These are phyloP conservation scores for Capsicum chinense DNA, from an alignment of 257 asterid genomes.

Conservation along the genomic window DNA sequence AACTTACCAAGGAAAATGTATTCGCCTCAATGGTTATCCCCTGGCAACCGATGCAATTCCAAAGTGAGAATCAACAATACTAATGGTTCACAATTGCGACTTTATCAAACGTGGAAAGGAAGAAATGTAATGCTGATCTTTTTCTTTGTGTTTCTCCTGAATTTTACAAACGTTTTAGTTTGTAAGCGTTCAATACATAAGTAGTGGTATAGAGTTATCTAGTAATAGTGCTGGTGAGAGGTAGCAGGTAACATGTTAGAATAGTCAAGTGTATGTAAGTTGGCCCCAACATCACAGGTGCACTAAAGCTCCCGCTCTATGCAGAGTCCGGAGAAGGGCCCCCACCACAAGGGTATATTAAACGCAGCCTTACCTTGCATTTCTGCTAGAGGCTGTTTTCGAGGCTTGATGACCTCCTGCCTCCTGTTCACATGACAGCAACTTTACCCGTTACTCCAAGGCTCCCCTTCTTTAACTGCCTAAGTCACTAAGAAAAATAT, in stretches of 20 bases:
- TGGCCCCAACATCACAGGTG: neutral
- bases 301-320: too few relatives aligned
- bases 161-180: neutral
- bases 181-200: neutral
- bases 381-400: too few relatives aligned
- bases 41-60: constrained; percentile 28
- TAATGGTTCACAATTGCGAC: constrained; percentile 40
- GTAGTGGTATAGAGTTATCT: neutral
- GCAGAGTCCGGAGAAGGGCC: too few relatives aligned
- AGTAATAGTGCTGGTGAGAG: neutral
- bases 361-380: too few relatives aligned
- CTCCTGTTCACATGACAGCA: too few relatives aligned
- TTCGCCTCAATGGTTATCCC: constrained; percentile 38
- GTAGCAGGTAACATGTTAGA: neutral
- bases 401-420: too few relatives aligned
- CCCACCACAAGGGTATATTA: too few relatives aligned
- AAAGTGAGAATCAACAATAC: constrained; percentile 29
- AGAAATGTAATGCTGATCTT: constrained; percentile 48
- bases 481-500: neutral
- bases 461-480: neutral
- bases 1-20: constrained; percentile 37
- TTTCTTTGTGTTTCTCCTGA: neutral
- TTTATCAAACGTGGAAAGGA: constrained; percentile 62
- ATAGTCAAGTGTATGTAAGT: neutral
- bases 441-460: too few relatives aligned